Evolutionary conservation across 148 eudicot species (phyloP).

Genomic region (Persicaria maculosa): DNA sequence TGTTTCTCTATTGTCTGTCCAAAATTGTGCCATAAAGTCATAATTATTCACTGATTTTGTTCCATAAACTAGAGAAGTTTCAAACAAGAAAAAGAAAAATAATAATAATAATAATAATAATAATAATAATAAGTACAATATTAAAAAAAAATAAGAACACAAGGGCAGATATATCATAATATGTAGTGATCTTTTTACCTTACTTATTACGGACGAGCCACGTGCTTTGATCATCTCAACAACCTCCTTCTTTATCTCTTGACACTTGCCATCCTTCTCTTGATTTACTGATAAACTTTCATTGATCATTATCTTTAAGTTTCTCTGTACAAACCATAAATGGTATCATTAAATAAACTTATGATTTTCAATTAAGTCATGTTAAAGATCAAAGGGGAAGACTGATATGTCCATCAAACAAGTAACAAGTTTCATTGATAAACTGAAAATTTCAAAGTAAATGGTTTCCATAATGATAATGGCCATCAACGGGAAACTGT

Average conservation of each 20-base stretch:
- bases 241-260: constrained; percentile 70
- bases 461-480: neutral
- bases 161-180: neutral
- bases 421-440: neutral
- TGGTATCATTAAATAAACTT: neutral
- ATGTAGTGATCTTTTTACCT: constrained; percentile 36
- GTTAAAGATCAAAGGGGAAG: neutral
- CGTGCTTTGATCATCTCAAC: constrained; percentile 60
- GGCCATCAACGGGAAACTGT: neutral
- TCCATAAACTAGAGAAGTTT: neutral
- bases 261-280: constrained; percentile 80
- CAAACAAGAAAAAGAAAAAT: neutral
- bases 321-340: constrained; percentile 43
- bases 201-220: constrained; percentile 45
- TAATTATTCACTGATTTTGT: constrained; percentile 1
- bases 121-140: too few relatives aligned
- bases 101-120: too few relatives aligned
- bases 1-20: constrained; percentile 58
- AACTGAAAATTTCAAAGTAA: neutral
- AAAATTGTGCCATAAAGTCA: neutral
- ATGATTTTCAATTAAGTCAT: constrained; percentile 1
- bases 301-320: constrained; percentile 65
- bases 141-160: neutral
- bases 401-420: neutral
- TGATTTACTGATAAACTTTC: constrained; percentile 69